A percentile compares a stretch with the other conserved stretches of the same genome.
Conservation (phyloP, 768 basidiomycete genomes). For the Cyclocybe aegerita region DNA sequence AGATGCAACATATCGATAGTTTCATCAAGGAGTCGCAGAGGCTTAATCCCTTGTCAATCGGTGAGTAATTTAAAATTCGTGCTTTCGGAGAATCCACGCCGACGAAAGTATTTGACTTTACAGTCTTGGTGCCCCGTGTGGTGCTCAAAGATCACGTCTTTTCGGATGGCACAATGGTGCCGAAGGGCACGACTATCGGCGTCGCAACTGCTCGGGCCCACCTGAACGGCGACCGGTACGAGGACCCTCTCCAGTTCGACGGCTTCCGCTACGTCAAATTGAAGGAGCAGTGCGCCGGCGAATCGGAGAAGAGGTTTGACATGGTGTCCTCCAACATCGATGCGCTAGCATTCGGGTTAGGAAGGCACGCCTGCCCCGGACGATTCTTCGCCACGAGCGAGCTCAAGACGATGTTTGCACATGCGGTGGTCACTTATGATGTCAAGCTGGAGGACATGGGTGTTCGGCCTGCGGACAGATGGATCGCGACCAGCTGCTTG, state of each 20-base stretch:
- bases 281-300: constrained; percentile 3
- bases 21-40: constrained; percentile 42
- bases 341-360: constrained; percentile 18
- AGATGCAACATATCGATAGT: constrained; percentile 43
- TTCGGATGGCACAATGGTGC: constrained; percentile 16
- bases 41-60: constrained; percentile 21
- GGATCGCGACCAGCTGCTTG: constrained; percentile 1
- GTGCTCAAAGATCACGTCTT: constrained; percentile 16
- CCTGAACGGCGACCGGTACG: constrained; percentile 8
- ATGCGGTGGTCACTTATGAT: constrained; percentile 22
- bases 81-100: background rate
- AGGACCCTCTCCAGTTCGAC: constrained; percentile 17
- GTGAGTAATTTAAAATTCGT: constrained; percentile 12
- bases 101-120: background rate
- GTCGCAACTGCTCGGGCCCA: constrained; percentile 2
- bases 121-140: constrained; percentile 24
- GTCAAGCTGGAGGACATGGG: constrained; percentile 18
- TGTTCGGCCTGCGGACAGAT: constrained; percentile 9
- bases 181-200: constrained; percentile 10
- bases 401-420: constrained; percentile 22
- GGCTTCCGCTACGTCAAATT: constrained; percentile 20
- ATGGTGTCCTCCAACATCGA: constrained; percentile 12
- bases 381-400: constrained; percentile 19
- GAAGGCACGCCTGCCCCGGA: constrained; percentile 18
- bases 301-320: constrained; percentile 5